These are phyloP conservation scores for Vitis rupestris DNA, from an alignment of 164 flowering plant species.

Conservation along the genomic window DNA sequence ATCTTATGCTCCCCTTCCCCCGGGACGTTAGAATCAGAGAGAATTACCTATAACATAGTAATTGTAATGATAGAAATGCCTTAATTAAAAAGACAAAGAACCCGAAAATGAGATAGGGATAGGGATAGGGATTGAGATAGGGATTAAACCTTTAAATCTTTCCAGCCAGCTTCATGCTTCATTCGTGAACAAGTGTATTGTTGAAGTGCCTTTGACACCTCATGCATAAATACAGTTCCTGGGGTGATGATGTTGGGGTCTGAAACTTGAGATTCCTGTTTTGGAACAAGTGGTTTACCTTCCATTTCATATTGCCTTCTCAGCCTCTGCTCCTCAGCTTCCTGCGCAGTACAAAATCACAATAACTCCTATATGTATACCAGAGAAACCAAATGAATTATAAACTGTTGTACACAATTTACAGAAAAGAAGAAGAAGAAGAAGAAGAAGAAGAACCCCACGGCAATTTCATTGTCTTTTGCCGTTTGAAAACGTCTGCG, in stretches of 20 bases:
- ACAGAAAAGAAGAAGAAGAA: neutral
- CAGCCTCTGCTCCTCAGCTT: slow-evolving; percentile 37
- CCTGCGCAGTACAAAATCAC: slow-evolving; percentile 20
- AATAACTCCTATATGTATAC: too few relatives aligned
- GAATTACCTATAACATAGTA: slow-evolving; percentile 32
- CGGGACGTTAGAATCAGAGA: slow-evolving; percentile 55
- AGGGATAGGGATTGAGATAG: too few relatives aligned
- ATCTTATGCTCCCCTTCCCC: slow-evolving; percentile 68
- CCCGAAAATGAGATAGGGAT: too few relatives aligned
- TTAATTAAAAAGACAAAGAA: neutral
- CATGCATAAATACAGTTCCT: slow-evolving; percentile 52
- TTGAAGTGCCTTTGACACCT: slow-evolving; percentile 38
- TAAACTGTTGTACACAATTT: neutral
- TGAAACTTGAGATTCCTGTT: slow-evolving; percentile 28
- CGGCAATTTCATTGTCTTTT: slow-evolving; percentile 37
- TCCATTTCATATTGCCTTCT: slow-evolving; percentile 30
- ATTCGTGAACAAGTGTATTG: slow-evolving; percentile 23
- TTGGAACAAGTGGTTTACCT: slow-evolving; percentile 40
- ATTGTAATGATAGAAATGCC: too few relatives aligned
- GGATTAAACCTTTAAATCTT: slow-evolving; percentile 27
- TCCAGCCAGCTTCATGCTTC: slow-evolving; percentile 37
- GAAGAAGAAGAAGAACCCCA: slow-evolving; percentile 7
- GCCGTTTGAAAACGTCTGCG: slow-evolving; percentile 42
- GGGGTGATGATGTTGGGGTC: slow-evolving; percentile 60
- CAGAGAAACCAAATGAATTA: too few relatives aligned